A percentile compares a stretch with the other conserved stretches of the same genome.
Conservation (phyloP, 306 rosid genomes). For the Styphnolobium japonicum region DNA sequence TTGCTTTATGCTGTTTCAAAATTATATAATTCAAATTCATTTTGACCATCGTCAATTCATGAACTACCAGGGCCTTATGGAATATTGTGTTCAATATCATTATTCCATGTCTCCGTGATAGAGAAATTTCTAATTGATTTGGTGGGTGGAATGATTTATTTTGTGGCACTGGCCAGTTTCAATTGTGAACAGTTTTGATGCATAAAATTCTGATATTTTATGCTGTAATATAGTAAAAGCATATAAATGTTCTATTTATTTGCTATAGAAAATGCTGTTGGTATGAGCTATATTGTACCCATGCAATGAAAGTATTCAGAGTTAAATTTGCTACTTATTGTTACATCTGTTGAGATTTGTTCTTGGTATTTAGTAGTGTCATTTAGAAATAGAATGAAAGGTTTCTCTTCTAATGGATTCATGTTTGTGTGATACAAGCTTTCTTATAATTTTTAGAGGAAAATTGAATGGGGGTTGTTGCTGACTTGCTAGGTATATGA, state of each 20-base stretch:
- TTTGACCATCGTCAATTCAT: neutral
- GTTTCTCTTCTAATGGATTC: neutral
- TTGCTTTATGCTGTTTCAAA: constrained; percentile 9
- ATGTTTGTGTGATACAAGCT: neutral
- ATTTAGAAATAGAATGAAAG: neutral
- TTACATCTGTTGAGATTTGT: neutral
- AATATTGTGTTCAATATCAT: neutral
- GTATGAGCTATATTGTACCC: neutral
- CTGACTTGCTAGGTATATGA: constrained; percentile 61
- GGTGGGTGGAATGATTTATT: neutral
- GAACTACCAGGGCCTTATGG: neutral
- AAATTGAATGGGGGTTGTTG: neutral
- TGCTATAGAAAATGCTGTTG: neutral
- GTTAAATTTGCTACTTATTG: constrained; percentile 10
- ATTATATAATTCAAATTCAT: neutral
- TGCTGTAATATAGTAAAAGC: neutral
- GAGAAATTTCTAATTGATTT: neutral
- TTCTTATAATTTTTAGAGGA: neutral
- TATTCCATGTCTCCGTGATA: neutral
- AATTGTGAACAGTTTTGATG: neutral
- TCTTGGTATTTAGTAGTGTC: neutral
- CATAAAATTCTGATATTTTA: neutral
- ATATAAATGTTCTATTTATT: neutral
- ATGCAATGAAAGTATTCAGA: constrained; percentile 4
- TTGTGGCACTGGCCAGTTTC: constrained; percentile 12